Evolutionary conservation across 2,329 filamentous ascomycete species (phyloP).

Genomic region (Phoma herbarum): DNA sequence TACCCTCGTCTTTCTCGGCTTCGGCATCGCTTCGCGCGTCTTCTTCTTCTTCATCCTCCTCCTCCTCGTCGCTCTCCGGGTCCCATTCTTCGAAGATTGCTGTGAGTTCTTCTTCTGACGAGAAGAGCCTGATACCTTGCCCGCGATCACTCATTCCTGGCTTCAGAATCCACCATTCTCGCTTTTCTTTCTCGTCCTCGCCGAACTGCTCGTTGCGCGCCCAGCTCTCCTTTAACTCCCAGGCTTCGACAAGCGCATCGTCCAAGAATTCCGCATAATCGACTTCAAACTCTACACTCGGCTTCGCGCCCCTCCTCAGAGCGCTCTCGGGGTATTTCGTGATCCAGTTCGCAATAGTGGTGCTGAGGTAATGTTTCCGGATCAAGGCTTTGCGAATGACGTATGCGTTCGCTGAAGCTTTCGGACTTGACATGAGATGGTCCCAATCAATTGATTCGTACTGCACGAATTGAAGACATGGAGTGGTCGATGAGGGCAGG

Average conservation of each 20-base stretch:
- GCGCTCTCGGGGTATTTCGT: slow-evolving; percentile 80
- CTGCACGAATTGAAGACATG: slow-evolving; percentile 78
- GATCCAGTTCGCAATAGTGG: slow-evolving; percentile 84
- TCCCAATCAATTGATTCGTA: slow-evolving; percentile 92
- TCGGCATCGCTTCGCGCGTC: slow-evolving; percentile 46
- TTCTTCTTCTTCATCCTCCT: slow-evolving; percentile 51
- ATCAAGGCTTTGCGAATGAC: slow-evolving; percentile 96
- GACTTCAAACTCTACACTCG: slow-evolving; percentile 86
- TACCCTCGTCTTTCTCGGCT: slow-evolving; percentile 47
- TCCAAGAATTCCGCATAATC: slow-evolving; percentile 98
- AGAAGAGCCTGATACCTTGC: slow-evolving; percentile 91
- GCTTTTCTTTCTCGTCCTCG: slow-evolving; percentile 52
- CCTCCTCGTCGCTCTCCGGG: slow-evolving; percentile 71
- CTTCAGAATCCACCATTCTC: slow-evolving; percentile 98
- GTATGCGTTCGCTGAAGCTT: slow-evolving; percentile 83
- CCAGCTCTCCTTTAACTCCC: slow-evolving; percentile 82
- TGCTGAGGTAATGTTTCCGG: slow-evolving; percentile 90
- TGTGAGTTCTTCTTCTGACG: slow-evolving; percentile 82
- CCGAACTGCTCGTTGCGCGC: slow-evolving; percentile 66
- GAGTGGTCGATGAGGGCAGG: slow-evolving; percentile 56
- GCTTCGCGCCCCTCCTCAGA: slow-evolving; percentile 75
- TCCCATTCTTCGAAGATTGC: slow-evolving; percentile 94
- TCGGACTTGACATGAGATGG: slow-evolving; percentile 69
- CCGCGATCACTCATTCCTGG: slow-evolving; percentile 97
- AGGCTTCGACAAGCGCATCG: slow-evolving; percentile 89